Evolutionary conservation across 2,329 filamentous ascomycete genomes (phyloP), one percentile per base, ranked within the genome.

Genomic region (Dendrostoma leiphaemia): DNA sequence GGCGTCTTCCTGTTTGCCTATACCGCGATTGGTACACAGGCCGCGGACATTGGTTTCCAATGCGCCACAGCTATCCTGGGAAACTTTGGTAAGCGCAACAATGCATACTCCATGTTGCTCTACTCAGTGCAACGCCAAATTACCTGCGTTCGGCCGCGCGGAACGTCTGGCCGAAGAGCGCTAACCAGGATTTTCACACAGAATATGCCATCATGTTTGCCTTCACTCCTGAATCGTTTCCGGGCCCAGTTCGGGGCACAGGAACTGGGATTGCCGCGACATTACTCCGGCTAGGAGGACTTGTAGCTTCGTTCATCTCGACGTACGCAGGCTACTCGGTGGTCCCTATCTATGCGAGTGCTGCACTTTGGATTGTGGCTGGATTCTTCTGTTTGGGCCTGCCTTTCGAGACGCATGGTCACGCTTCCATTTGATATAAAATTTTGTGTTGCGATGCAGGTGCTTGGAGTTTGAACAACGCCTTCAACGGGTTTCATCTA

Each of bases 221-320:
- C 0, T 77, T 73, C 65, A 84, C 81, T 0, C 81, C 81, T 0
- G 80, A 84, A 60, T 78, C 79, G 0, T 84, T 84, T 65, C 80
- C 80, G 0, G 78, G 76, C 2, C 77, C 80, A 0, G 71, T 79
- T 41, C 70, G 81, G 0, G 81, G 80, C 3, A 82, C 80, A 0
- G 82, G 78, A 6, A 78, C 75, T 2, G 78, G 79, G 1, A 63
- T 72, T 4, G 72, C 73, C 0, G 73, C 74, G 0, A 71, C 71
- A 1, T 59, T 72, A 8, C 64, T 71, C 12, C 67, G 71, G 2
- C 37, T 70, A 6, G 69, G 69, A 50, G 73, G 74, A 1, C 62
- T 77, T 2, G 65, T 65, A 1, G 75, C 75, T 1, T 72, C 71
- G 21, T 59, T 77, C 17, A 69, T 76, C 13, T 75, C 72, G 0